phyloP scores from a whole-genome alignment of 2,329 filamentous ascomycete species.

The Cladosporium oxysporum region DNA sequence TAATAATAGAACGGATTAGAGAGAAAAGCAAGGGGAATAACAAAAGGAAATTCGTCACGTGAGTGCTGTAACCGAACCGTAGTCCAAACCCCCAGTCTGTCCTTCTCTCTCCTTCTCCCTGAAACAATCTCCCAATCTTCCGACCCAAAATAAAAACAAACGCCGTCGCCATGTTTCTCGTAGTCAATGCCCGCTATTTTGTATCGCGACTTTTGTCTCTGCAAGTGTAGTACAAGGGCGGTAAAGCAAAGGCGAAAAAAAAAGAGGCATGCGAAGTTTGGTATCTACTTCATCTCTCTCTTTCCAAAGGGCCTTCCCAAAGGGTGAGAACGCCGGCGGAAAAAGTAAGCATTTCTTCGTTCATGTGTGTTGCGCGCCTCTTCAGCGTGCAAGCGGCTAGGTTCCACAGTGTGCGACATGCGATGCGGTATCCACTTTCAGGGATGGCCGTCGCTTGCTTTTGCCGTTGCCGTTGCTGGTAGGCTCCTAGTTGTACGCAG shows the following conservation, averaged over 20 bases:
- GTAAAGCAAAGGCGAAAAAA: background rate
- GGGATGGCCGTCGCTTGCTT: background rate
- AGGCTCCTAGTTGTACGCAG: constrained; percentile 13
- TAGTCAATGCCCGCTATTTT: background rate
- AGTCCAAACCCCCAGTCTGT: background rate
- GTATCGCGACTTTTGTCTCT: background rate
- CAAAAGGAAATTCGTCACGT: constrained; percentile 14
- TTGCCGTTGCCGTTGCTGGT: background rate
- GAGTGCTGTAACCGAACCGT: background rate
- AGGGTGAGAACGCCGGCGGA: background rate
- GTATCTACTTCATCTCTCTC: constrained; percentile 1
- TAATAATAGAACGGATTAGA: background rate
- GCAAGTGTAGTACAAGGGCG: background rate
- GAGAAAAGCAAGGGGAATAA: background rate
- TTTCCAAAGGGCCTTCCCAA: background rate
- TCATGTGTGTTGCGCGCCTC: background rate
- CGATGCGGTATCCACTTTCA: background rate
- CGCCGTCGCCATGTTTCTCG: constrained; percentile 11
- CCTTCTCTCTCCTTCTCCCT: background rate
- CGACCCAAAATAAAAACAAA: background rate
- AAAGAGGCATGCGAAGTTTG: constrained; percentile 2
- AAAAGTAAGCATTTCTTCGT: background rate
- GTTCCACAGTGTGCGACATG: background rate
- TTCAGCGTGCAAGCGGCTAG: background rate
- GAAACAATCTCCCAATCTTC: background rate